A percentile compares a stretch with the other conserved stretches of the same genome.
phyloP scores from a whole-genome alignment of 176 grass and related monocot species.

The Paspalum vaginatum region DNA sequence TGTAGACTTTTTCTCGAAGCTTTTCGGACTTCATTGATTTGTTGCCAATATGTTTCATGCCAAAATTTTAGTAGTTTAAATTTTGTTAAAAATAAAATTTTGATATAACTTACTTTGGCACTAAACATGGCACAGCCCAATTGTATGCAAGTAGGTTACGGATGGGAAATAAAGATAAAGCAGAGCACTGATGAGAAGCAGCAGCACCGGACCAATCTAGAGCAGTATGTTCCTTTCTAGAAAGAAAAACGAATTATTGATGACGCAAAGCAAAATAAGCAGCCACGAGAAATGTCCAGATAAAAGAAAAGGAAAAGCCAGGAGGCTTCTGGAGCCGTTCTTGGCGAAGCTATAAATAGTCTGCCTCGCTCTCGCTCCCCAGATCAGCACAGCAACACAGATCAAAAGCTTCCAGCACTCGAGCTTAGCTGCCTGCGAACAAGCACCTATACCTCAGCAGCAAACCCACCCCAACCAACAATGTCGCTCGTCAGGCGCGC shows the following conservation, averaged over 20 bases:
- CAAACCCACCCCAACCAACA: not conserved
- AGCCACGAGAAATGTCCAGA: constrained; percentile 14
- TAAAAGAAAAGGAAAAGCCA: not conserved
- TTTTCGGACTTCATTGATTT: no score
- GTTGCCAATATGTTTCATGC: no score
- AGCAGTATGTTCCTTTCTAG: not conserved
- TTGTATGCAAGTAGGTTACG: not conserved
- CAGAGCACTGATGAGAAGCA: not conserved
- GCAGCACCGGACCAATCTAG: not conserved
- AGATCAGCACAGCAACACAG: not conserved
- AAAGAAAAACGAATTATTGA: not conserved
- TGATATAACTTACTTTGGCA: no score
- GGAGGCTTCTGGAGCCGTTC: not conserved
- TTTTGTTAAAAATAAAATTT: no score
- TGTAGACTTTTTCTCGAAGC: no score
- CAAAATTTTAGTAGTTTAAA: no score
- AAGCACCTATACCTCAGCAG: not conserved
- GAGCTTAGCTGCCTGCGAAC: not conserved
- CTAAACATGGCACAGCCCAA: not conserved
- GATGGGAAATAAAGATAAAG: constrained; percentile 16
- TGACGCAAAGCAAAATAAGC: not conserved
- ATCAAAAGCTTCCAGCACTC: not conserved
- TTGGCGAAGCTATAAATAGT: constrained; percentile 34
- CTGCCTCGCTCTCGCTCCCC: not conserved
- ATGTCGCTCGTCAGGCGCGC: constrained; percentile 45